Conservation (phyloP, 345 rosid genomes). For the Lepidium sativum region DNA sequence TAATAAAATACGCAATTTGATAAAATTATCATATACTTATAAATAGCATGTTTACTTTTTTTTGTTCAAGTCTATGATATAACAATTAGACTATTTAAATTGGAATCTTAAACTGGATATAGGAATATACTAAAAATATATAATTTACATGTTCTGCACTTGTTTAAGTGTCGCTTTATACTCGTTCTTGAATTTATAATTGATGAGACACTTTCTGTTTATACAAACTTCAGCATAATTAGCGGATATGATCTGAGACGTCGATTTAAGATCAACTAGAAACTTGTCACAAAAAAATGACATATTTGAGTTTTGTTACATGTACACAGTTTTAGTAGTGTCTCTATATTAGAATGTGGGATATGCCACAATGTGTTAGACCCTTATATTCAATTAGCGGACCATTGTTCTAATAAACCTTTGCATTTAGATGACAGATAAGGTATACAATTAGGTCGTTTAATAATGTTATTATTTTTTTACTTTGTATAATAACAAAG, state of each 20-base stretch:
- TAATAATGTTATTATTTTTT: background rate
- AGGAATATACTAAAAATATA: constrained; percentile 18
- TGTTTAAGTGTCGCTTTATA: constrained; percentile 8
- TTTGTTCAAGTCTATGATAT: background rate
- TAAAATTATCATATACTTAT: background rate
- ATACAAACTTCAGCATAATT: background rate
- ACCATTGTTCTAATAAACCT: background rate
- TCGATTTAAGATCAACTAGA: background rate
- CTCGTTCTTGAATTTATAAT: background rate
- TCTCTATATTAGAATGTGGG: no score
- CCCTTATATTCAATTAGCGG: no score
- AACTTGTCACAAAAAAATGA: background rate
- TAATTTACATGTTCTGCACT: no score
- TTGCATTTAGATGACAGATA: background rate
- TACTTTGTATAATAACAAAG: background rate
- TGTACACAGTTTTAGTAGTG: background rate
- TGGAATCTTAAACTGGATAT: constrained; percentile 18
- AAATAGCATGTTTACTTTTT: background rate
- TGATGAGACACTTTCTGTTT: background rate
- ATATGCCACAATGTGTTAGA: no score
- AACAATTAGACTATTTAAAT: background rate
- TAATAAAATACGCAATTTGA: background rate
- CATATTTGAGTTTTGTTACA: background rate
- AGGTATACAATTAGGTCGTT: background rate
- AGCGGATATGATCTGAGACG: background rate